These are phyloP conservation scores for Dryadomyces quercus-mongolicae DNA, from an alignment of 2,329 filamentous ascomycete genomes.

Conservation along the genomic window DNA sequence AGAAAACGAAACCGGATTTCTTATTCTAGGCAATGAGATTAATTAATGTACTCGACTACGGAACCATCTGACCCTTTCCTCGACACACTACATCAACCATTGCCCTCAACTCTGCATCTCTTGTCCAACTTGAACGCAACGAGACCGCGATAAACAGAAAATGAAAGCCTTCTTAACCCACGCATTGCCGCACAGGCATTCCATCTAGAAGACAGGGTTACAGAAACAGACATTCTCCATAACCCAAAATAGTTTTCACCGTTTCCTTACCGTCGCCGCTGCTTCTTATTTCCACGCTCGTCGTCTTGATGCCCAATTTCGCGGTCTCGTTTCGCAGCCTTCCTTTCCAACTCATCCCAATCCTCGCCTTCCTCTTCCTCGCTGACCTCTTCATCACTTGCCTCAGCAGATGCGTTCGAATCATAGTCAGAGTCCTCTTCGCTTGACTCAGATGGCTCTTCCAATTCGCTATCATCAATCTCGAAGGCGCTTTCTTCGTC, in stretches of 20 bases:
- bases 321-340: slow-evolving; percentile 75
- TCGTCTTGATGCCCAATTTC: slow-evolving; percentile 62
- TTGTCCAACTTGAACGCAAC: no score
- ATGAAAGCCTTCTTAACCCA: neutral
- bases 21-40: no score
- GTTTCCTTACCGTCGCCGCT: slow-evolving; percentile 35
- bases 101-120: no score
- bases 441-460: slow-evolving; percentile 62
- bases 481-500: slow-evolving; percentile 91
- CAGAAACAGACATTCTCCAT: neutral
- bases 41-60: no score
- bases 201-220: neutral
- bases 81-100: no score
- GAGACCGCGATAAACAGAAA: neutral
- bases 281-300: slow-evolving; percentile 57
- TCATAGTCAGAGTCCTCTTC: slow-evolving; percentile 90
- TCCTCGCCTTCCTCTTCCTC: slow-evolving; percentile 74
- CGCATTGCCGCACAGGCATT: neutral
- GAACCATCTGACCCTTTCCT: no score
- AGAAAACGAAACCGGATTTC: no score
- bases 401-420: slow-evolving; percentile 74
- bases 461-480: slow-evolving; percentile 74
- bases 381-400: slow-evolving; percentile 62
- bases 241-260: neutral
- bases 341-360: slow-evolving; percentile 90